Base-by-base conservation (phyloP, 1,139 yeast genomes). In the Saccharomyces pastorianus region DNA sequence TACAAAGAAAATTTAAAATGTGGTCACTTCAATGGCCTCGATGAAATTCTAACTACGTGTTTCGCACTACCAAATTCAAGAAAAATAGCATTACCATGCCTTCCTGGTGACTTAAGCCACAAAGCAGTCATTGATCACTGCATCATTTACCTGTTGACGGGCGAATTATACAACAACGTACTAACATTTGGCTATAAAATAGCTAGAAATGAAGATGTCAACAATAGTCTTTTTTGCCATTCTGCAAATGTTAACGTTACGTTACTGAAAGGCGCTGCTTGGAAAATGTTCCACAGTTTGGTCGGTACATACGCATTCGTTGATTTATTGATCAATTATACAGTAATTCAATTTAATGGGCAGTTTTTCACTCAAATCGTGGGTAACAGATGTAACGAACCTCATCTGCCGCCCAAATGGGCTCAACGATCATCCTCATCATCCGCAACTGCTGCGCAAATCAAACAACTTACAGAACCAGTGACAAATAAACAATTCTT, bases 161-260 rank as follows among this genome's bases (percentile, higher is more conserved):
- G 55, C 60, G 51, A 57, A 6, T 48, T 61, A 8, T 50, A 44
- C 3, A 56, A 58, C 26, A 66, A 67, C 53, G 63, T 68, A 0
- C 47, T 70, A 6, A 53, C 65, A 1, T 59, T 54, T 54, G 70
- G 71, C 2, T 65, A 67, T 50, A 51, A 54, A 27, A 50, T 65
- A 14, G 67, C 62, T 1, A 58, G 55, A 14, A 56, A 54, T 32
- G 52, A 56, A 20, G 51, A 57, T 41, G 59, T 65, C 3, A 50
- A 50, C n/a, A 49, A 60, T 5, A 52, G 53, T 4, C 53, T 66
- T 2, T 63, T 61, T 47, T 64, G 69, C 46, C 52, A 48, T 9
- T 57, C 58, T 8, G 58, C 58, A 2, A 68, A 67, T 52, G 32
- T 59, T 1, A 59, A 57, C 52, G 64, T 61, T 2, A 48, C 62